A percentile compares a stretch with the other conserved stretches of the same genome.
Evolutionary conservation across 768 basidiomycete species (phyloP).

Genomic region (Mycena crocata): DNA sequence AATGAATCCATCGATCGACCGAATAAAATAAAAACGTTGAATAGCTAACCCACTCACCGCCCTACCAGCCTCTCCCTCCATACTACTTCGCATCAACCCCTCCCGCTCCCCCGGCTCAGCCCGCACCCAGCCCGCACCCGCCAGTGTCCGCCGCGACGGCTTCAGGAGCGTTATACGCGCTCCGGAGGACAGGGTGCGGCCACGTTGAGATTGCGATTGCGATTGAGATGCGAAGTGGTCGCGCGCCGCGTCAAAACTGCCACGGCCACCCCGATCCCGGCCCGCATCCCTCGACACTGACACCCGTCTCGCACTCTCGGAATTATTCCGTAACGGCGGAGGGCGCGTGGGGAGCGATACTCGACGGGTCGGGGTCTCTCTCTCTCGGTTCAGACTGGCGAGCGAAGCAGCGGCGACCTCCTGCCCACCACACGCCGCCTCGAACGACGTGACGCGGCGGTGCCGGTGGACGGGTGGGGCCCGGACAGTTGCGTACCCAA

Average conservation of each 20-base stretch:
- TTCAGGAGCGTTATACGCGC: constrained; percentile 1
- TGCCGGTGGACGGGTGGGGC: constrained; percentile 15
- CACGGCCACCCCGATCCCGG: background rate
- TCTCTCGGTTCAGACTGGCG: too few species aligned
- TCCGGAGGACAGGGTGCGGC: background rate
- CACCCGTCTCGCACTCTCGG: background rate
- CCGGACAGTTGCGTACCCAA: background rate
- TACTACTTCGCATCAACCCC: background rate
- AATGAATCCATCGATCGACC: too few species aligned
- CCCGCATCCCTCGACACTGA: background rate
- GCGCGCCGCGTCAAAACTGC: background rate
- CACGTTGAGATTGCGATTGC: background rate
- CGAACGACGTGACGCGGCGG: background rate
- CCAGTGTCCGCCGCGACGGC: constrained; percentile 14
- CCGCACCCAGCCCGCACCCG: constrained; percentile 18
- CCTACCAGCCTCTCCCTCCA: background rate
- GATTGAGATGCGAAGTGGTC: background rate
- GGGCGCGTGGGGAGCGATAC: too few species aligned
- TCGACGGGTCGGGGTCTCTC: too few species aligned
- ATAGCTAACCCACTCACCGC: too few species aligned
- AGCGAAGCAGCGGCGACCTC: background rate
- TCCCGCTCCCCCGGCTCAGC: constrained; percentile 11
- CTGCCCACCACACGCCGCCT: background rate
- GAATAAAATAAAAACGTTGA: too few species aligned
- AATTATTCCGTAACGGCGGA: too few species aligned